Percentiles rank a stretch among this genome's conserved stretches.
Conservation (phyloP, 78 protist genomes). For the Cavenderia fasciculata region DNA sequence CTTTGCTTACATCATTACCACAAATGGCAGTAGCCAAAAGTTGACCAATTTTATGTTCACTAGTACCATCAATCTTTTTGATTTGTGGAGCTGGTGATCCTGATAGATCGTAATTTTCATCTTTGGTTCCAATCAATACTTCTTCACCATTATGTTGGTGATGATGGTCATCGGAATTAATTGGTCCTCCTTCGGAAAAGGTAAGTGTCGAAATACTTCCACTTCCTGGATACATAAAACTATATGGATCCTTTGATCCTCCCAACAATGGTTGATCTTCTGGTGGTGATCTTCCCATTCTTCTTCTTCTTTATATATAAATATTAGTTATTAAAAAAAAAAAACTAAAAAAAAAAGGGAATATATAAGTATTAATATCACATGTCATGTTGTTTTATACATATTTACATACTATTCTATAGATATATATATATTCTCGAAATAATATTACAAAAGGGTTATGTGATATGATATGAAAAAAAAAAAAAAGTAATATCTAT, state of each 20-base stretch:
- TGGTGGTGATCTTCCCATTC: slow-evolving; percentile 62
- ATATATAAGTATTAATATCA: too few species aligned
- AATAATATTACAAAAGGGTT: too few species aligned
- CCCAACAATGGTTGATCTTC: slow-evolving; percentile 41
- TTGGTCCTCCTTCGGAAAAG: background rate
- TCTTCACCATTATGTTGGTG: background rate
- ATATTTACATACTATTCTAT: too few species aligned
- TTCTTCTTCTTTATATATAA: background rate
- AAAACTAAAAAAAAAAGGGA: too few species aligned
- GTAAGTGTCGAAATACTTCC: slow-evolving; percentile 31
- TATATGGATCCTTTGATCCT: slow-evolving; percentile 29
- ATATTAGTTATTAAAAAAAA: too few species aligned
- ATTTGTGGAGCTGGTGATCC: background rate
- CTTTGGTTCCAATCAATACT: slow-evolving; percentile 14
- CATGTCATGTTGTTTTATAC: too few species aligned
- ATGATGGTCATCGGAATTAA: background rate
- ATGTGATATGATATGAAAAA: too few species aligned
- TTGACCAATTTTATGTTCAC: slow-evolving; percentile 75
- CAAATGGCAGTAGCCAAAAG: slow-evolving; percentile 79
- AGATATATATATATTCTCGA: too few species aligned
- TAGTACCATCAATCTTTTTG: slow-evolving; percentile 54
- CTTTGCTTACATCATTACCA: slow-evolving; percentile 70
- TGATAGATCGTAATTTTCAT: slow-evolving; percentile 14
- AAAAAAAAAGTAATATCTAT: too few species aligned
- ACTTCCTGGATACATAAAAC: slow-evolving; percentile 71